phyloP scores from a whole-genome alignment of 495 filamentous ascomycete genomes.

The Aspergillus haitiensis region DNA sequence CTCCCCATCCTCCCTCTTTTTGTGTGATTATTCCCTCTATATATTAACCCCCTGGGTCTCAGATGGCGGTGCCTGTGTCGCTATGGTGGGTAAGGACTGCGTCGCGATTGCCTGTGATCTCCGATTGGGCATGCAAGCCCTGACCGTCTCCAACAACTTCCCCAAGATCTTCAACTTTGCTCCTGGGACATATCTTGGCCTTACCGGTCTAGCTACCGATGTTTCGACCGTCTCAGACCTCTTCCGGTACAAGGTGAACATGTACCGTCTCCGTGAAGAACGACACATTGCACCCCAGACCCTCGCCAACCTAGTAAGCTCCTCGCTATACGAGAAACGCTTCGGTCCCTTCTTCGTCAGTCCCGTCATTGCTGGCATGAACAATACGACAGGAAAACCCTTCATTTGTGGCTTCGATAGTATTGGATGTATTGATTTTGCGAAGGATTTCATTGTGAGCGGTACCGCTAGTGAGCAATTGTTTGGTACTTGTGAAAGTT shows the following conservation, averaged over 20 bases:
- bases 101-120: constrained; percentile 99
- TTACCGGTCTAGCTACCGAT: constrained; percentile 95
- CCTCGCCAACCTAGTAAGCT: constrained; percentile 92
- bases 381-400: constrained; percentile 85
- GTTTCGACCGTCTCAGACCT: constrained; percentile 93
- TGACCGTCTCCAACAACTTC: constrained; percentile 99
- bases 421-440: constrained; percentile 98
- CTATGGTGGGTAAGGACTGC: constrained; percentile 99
- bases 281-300: constrained; percentile 91
- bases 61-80: constrained; percentile 96
- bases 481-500: constrained; percentile 96
- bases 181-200: constrained; percentile 85
- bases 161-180: constrained; percentile 99
- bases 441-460: constrained; percentile 97
- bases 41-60: constrained; percentile 31
- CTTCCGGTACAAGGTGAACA: constrained; percentile 99
- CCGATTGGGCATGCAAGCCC: constrained; percentile 90
- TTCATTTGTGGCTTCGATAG: constrained; percentile 99
- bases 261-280: constrained; percentile 98
- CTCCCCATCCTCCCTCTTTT: constrained; percentile 12
- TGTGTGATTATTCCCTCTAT: constrained; percentile 7
- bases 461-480: constrained; percentile 96
- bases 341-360: constrained; percentile 96
- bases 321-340: constrained; percentile 84
- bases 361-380: constrained; percentile 91